phyloP scores from a whole-genome alignment of 2,329 filamentous ascomycete genomes.

The Aureobasidium musti region DNA sequence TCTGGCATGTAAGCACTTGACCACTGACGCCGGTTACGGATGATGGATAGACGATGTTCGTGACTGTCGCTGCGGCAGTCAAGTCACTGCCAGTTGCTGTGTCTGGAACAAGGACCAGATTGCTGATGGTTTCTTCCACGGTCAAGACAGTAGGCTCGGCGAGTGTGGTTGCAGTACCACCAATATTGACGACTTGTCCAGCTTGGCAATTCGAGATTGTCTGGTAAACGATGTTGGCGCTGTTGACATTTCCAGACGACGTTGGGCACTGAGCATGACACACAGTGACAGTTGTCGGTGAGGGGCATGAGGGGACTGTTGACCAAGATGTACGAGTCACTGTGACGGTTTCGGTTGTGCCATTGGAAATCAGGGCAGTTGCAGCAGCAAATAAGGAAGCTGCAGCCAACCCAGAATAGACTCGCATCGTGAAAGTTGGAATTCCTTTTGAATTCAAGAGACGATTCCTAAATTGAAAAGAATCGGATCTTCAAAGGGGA shows the following conservation, averaged over 20 bases:
- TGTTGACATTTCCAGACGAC: neutral
- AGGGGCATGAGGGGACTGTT: neutral
- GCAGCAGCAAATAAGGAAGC: no score
- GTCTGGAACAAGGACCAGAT: neutral
- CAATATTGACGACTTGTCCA: neutral
- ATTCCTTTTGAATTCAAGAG: no score
- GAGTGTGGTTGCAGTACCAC: neutral
- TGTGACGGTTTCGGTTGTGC: neutral
- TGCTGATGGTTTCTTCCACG: neutral
- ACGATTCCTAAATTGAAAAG: no score
- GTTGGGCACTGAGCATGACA: neutral
- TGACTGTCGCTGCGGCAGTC: neutral
- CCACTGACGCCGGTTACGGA: neutral
- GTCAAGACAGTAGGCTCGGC: neutral
- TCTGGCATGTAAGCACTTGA: constrained; percentile 2
- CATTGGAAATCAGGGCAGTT: neutral
- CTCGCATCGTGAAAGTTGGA: no score
- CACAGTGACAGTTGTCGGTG: neutral
- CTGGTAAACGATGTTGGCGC: neutral
- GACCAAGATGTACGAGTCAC: constrained; percentile 5
- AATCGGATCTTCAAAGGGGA: no score
- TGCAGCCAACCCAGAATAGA: no score
- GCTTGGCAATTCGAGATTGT: neutral
- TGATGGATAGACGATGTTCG: neutral
- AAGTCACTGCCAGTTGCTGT: neutral